These are phyloP conservation scores for Astragalus glycyphyllos DNA, from an alignment of 306 rosid genomes.

Conservation along the genomic window DNA sequence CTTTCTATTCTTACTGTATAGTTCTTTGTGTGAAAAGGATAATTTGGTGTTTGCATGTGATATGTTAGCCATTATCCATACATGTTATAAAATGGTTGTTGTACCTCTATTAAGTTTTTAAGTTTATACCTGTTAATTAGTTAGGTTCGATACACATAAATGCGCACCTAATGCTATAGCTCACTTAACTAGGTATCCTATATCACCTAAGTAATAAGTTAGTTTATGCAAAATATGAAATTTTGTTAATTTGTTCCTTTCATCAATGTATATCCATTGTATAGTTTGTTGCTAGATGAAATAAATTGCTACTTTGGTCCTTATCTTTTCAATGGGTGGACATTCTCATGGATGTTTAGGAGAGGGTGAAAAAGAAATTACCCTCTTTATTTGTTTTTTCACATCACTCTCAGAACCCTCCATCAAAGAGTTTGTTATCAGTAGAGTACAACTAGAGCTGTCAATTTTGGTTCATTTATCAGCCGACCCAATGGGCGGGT, in stretches of 20 bases:
- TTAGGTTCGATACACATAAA: neutral
- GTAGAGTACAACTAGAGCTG: too few relatives aligned
- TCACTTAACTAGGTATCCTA: neutral
- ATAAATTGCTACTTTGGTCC: too few relatives aligned
- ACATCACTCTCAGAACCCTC: too few relatives aligned
- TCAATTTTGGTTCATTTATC: too few relatives aligned
- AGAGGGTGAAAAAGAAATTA: too few relatives aligned
- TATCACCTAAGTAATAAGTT: neutral
- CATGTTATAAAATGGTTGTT: constrained; percentile 5
- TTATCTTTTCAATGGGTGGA: too few relatives aligned
- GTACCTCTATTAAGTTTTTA: neutral
- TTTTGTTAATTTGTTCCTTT: constrained; percentile 3
- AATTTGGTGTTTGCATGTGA: constrained; percentile 6
- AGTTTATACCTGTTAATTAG: neutral
- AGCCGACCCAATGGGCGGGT: too few relatives aligned
- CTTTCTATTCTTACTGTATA: neutral
- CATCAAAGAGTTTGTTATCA: too few relatives aligned
- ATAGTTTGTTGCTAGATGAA: too few relatives aligned
- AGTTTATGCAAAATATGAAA: neutral
- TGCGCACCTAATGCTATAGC: neutral
- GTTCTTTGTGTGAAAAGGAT: too few relatives aligned
- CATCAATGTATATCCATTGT: neutral
- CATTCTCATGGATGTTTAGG: too few relatives aligned
- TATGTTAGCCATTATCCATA: constrained; percentile 23
- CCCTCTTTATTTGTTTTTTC: too few relatives aligned